Evolutionary conservation across 2,329 filamentous ascomycete species (phyloP).

Genomic region (Xylogone sp.): DNA sequence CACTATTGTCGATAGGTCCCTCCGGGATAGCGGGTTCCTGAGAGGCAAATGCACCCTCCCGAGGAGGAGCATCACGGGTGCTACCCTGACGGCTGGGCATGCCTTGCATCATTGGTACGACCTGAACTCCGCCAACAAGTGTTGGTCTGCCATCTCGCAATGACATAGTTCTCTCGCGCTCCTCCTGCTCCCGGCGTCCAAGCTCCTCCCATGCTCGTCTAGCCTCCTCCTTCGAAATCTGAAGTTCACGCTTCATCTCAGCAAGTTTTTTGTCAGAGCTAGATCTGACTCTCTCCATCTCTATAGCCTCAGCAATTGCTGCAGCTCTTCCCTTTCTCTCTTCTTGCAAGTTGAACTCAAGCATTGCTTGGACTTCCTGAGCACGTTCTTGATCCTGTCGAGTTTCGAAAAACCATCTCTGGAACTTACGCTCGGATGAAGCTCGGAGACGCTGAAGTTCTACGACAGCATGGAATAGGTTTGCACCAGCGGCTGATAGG

Average conservation of each 20-base stretch:
- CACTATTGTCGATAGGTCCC: constrained; percentile 17
- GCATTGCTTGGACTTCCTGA: constrained; percentile 75
- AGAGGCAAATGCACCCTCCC: constrained; percentile 36
- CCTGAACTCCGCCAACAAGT: constrained; percentile 87
- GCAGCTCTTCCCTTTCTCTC: constrained; percentile 70
- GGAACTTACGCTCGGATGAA: constrained; percentile 95
- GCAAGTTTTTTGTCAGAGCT: constrained; percentile 73
- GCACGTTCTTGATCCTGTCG: constrained; percentile 80
- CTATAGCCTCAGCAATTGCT: constrained; percentile 61
- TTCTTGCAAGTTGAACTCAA: constrained; percentile 71
- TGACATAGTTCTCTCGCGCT: constrained; percentile 81
- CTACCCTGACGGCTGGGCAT: constrained; percentile 52
- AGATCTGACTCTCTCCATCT: constrained; percentile 63
- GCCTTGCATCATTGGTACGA: constrained; percentile 85
- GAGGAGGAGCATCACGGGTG: constrained; percentile 34
- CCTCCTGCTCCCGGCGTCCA: constrained; percentile 86
- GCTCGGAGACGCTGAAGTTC: constrained; percentile 91
- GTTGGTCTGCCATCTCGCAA: constrained; percentile 85
- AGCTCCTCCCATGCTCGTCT: constrained; percentile 96
- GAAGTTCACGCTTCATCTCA: constrained; percentile 88
- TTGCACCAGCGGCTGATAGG: constrained; percentile 93
- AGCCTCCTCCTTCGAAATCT: constrained; percentile 94
- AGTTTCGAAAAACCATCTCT: constrained; percentile 98
- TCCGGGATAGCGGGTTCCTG: constrained; percentile 12
- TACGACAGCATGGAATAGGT: constrained; percentile 95